These are phyloP conservation scores for Saposhnikovia divaricata DNA, from an alignment of 129 eudicot species.

Conservation along the genomic window DNA sequence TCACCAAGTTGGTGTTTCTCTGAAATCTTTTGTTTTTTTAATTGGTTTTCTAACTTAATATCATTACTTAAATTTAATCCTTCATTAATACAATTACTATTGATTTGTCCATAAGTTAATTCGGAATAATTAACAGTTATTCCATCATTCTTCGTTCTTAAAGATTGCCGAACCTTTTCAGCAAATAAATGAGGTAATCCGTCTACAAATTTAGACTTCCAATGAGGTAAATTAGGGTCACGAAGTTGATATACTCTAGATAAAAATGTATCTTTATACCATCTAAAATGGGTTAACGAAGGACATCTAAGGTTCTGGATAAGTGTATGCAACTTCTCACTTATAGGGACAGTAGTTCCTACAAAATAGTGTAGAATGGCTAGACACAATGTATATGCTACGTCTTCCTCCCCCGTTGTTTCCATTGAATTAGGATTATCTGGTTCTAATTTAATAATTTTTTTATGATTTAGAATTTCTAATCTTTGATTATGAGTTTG, in stretches of 20 bases:
- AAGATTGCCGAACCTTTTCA: background rate
- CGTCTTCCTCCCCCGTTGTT: too few species aligned
- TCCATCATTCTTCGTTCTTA: too few species aligned
- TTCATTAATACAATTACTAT: background rate
- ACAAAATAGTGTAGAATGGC: background rate
- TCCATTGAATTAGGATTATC: background rate
- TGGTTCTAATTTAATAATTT: background rate
- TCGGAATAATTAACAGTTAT: background rate
- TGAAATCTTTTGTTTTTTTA: background rate
- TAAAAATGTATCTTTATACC: too few species aligned
- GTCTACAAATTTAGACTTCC: slow-evolving; percentile 15
- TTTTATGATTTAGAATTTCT: background rate
- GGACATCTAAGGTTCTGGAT: too few species aligned
- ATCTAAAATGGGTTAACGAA: slow-evolving; percentile 4
- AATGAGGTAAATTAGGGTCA: background rate
- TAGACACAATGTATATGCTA: too few species aligned
- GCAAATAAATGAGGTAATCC: slow-evolving; percentile 5
- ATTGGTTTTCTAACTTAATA: background rate
- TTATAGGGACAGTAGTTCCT: background rate
- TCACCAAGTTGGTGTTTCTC: slow-evolving; percentile 7
- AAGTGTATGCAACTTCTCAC: background rate
- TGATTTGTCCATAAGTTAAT: background rate
- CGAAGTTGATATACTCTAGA: background rate
- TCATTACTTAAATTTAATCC: background rate
- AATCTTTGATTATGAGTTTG: background rate